Base-by-base conservation (phyloP, 495 filamentous ascomycete species). In the Neurospora sp. region DNA sequence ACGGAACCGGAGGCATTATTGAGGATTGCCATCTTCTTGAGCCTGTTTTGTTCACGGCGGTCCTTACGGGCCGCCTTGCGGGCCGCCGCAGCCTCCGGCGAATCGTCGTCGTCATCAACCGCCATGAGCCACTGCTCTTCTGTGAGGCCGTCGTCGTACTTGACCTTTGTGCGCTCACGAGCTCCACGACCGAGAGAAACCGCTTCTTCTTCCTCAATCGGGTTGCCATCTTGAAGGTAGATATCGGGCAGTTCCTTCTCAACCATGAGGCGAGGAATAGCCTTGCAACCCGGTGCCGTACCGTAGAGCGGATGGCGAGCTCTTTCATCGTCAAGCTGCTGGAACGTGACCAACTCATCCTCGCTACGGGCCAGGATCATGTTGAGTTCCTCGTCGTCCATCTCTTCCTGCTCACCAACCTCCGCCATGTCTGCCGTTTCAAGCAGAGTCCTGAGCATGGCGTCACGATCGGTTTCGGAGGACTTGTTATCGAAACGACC, bases 401-500 rank as follows among this genome's bases (percentile, higher is more conserved):
- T 96, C 81, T 97, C 93, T 72, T 94, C 91, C 75, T 97, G 93
- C 70, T 95, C 92, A 40, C 88, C 88, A 23, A 90, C 82, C 75
- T 91, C 92, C 42, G 97, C 95, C 49, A 95, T 91, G 75, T 98
- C 95, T 1, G 96, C 96, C 70, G 90, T 92, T 79, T 98, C 96
- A 70, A 99, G 85, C 76, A 99, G 90, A 35, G 94, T 95, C 74
- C 96, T 88, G 71, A 99, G 85, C 86, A 99, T 92, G 23, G 95
- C 95, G 79, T 99, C 96, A 85, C 96, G 93, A 82, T 99, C 96
- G 73, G 97, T 96, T 78, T 97, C 97, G 14, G 96, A 98, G 1
- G 96, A 99, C 81, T 98, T 99, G 83, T 99, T 99, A 78, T 99
- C 96, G 84, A 99, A 99, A 76, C 96, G 96, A 87, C 96, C 96